Base-by-base conservation (phyloP, 2,329 filamentous ascomycete genomes). In the Fusarium sp. region DNA sequence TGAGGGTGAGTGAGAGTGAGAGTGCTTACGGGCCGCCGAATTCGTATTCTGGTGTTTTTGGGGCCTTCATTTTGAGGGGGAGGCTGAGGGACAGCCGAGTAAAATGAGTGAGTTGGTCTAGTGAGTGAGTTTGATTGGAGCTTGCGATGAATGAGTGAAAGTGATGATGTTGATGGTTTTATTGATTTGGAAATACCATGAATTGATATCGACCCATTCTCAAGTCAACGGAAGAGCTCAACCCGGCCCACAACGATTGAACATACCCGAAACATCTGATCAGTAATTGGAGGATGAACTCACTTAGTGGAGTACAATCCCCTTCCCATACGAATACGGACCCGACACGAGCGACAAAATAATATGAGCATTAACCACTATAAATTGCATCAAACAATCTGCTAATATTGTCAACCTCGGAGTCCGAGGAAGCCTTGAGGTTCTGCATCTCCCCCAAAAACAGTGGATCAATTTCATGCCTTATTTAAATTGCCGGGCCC, bases 21-120 rank as follows among this genome's bases (percentile, higher is more conserved):
- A 14, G 20, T 7, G 36, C 79, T 77, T 61, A 81, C 79, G 80
- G 79, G 68, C 79, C 79, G 36, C 80, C 80, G 20, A 81, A 81
- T 51, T 81, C 79, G 44, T 81, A 81, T 31, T 71, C 58, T 15
- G 56, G 31, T 20, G 44, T 36, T 20, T 61, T 48, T 15, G 39
- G n/a, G 30, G 51, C 39, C 28, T 59, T 45, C 75, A 77, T 77
- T 6, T 13, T 57, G 48, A 48, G 42, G 6, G 13, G 2, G 42
- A 33, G 28, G 24, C 24, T 24, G 24, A 28, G 0, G 4, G 26
- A 18, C 26, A 22, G 28, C 6, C 8, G 7, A 22, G 5, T 22
- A 14, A 8, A 28, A 26, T 9, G 8, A 45, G 45, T 24, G 16
- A 20, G 20, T n/a, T 8, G 11, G 5, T 26, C 26, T 4, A 48